A percentile compares a stretch with the other conserved stretches of the same genome.
phyloP scores from a whole-genome alignment of 805 yeast genomes.

The Lipomyces sp. region DNA sequence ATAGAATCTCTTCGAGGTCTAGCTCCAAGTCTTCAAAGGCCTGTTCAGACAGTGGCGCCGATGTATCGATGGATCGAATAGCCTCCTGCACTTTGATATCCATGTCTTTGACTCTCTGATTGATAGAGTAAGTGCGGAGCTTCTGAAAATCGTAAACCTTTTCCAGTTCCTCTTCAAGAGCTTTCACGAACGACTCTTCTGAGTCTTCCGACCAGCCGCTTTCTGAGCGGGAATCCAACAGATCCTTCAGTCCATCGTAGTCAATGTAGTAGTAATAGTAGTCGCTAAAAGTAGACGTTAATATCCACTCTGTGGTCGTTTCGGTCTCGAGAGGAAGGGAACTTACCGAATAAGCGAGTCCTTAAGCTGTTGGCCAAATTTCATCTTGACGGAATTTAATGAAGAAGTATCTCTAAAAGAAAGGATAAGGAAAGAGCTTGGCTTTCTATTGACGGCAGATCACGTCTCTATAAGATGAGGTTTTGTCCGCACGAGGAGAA shows the following conservation, averaged over 20 bases:
- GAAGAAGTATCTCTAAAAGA: too few species aligned
- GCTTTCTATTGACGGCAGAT: too few species aligned
- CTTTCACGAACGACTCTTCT: constrained; percentile 77
- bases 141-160: constrained; percentile 90
- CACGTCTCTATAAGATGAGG: too few species aligned
- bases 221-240: constrained; percentile 52
- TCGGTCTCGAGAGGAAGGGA: background rate
- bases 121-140: constrained; percentile 80
- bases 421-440: too few species aligned
- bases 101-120: constrained; percentile 76
- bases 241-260: constrained; percentile 78
- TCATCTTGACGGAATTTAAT: constrained; percentile 49
- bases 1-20: constrained; percentile 80
- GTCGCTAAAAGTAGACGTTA: constrained; percentile 22
- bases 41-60: constrained; percentile 53
- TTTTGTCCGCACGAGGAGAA: too few species aligned
- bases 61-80: constrained; percentile 42
- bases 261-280: constrained; percentile 70
- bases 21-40: constrained; percentile 73
- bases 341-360: constrained; percentile 62
- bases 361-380: constrained; percentile 91
- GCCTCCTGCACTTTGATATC: constrained; percentile 66
- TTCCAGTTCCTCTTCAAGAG: constrained; percentile 80
- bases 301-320: too few species aligned
- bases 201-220: constrained; percentile 65